phyloP scores from a whole-genome alignment of 2,329 filamentous ascomycete species.

The Xylariaceae sp. region DNA sequence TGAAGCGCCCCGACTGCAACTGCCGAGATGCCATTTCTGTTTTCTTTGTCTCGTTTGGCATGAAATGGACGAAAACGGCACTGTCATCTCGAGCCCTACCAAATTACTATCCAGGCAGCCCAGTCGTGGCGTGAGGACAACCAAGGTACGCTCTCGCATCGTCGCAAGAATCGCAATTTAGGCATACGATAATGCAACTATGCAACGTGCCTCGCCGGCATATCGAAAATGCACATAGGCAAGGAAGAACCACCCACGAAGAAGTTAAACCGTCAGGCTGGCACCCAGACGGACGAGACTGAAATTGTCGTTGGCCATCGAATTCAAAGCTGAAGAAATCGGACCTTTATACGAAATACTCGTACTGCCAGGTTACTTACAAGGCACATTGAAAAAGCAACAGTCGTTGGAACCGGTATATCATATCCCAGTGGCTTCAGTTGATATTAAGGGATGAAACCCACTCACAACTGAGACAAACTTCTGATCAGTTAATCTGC shows the following conservation, averaged over 20 bases:
- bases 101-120: neutral
- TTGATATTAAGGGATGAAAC: neutral
- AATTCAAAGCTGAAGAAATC: too few species aligned
- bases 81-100: neutral
- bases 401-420: neutral
- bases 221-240: neutral
- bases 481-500: neutral
- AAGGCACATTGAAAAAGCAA: neutral
- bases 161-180: neutral
- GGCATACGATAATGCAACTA: slow-evolving; percentile 3
- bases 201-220: neutral
- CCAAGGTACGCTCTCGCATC: neutral
- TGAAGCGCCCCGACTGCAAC: neutral
- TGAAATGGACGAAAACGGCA: neutral
- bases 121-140: neutral
- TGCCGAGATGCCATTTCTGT: slow-evolving; percentile 1
- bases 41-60: slow-evolving; percentile 1
- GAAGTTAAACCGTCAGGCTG: neutral
- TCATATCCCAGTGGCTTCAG: neutral
- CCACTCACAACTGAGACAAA: neutral
- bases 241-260: neutral
- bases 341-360: neutral
- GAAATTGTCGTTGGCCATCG: too few species aligned
- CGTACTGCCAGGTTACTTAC: neutral
- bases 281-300: neutral